Base-by-base conservation (phyloP, 345 rosid species). In the Citrus inodora region DNA sequence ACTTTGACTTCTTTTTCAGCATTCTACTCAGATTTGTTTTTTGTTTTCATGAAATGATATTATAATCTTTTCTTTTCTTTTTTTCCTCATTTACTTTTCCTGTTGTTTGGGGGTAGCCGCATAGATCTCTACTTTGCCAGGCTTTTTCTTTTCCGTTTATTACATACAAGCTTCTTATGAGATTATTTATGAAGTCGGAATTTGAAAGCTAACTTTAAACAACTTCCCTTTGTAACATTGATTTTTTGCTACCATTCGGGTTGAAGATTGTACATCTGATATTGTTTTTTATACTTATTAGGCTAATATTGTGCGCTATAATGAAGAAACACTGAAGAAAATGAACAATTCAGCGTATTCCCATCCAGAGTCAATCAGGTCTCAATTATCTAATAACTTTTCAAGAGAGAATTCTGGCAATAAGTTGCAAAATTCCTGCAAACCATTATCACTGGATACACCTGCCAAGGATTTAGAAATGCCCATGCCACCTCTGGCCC, bases 401-500 rank as follows among this genome's bases (percentile, higher is more conserved):
- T 79, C 87, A 10, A 82, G 85, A 66, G 84, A 85, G 62, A 51
- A 71, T 24, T 53, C 78, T 40, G 33, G 37, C 61, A 79, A 74
- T 58, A 69, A 81, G 65, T 70, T 86, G 78, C 83, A 77, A 70
- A 62, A 65, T 67, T 74, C 87, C 56, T 74, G 79, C 25, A 66
- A 72, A 46, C 75, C 76, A 24, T 74, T 80, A 60, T 87, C 91
- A 56, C 84, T 81, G 42, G 82, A 83, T 84, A 71, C 89, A 46
- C 84, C 86, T 74, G 67, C 76, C 33, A 81, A 85, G 80, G 98
- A 95, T 88, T 80, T 88, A 72, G 98, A 92, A 83, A 87, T 95
- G 94, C 98, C 95, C 60, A 92, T 91, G 97, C 97, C 98, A 75
- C 98, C 98, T 78, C 73, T 87, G 77, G 86, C 95, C 64, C 90